Evolutionary conservation across 2,329 filamentous ascomycete genomes (phyloP).

Genomic region (Phialophora macrospora): DNA sequence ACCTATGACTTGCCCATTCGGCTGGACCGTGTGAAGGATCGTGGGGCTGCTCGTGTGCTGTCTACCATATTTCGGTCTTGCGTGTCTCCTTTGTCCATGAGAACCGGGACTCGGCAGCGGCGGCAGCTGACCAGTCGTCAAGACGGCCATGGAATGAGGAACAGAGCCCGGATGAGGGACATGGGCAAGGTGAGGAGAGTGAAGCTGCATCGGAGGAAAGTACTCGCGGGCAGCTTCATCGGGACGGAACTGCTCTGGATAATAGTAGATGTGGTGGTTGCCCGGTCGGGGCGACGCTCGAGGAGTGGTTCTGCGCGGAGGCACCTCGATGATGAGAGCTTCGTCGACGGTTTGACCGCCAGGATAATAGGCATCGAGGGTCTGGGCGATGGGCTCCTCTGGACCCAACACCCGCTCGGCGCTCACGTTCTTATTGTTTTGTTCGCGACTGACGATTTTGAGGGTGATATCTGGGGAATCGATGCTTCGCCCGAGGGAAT

Average conservation of each 20-base stretch:
- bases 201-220: constrained; percentile 72
- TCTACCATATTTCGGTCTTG: constrained; percentile 66
- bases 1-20: constrained; percentile 44
- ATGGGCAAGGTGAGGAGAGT: constrained; percentile 49
- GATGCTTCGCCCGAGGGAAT: constrained; percentile 85
- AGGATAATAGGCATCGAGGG: constrained; percentile 81
- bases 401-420: constrained; percentile 76
- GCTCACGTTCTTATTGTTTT: constrained; percentile 46
- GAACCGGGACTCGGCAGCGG: constrained; percentile 82
- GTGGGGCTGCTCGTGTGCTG: constrained; percentile 84
- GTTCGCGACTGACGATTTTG: constrained; percentile 73
- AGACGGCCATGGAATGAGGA: constrained; percentile 74
- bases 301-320: constrained; percentile 71
- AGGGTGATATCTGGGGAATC: constrained; percentile 89
- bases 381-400: constrained; percentile 79
- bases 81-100: constrained; percentile 61
- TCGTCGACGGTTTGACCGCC: constrained; percentile 87
- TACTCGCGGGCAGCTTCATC: constrained; percentile 77
- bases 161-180: constrained; percentile 45
- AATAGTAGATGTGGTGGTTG: constrained; percentile 60
- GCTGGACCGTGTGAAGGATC: constrained; percentile 59
- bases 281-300: constrained; percentile 72
- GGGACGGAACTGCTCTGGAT: constrained; percentile 66
- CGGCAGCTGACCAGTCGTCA: constrained; percentile 79
- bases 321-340: constrained; percentile 87